Percentiles rank a stretch among this genome's conserved stretches.
Conservation (phyloP, 768 basidiomycete genomes). For the Psilocybe sp. region DNA sequence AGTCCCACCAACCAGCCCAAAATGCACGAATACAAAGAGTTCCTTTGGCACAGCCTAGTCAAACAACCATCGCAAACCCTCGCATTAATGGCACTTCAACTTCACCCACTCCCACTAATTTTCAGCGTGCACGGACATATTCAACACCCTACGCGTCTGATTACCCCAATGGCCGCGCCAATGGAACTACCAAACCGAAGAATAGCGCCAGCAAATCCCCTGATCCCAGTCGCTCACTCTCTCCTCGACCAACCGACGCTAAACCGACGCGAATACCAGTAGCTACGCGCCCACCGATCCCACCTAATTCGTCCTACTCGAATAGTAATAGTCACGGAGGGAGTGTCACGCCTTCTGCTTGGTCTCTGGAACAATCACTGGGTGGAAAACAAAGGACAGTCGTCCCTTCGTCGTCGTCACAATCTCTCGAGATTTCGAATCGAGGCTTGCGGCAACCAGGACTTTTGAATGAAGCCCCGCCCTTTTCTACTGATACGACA, state of each 20-base stretch:
- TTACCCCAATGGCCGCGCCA: slow-evolving; percentile 23
- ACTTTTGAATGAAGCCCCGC: slow-evolving; percentile 63
- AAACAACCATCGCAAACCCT: slow-evolving; percentile 16
- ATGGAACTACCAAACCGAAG: slow-evolving; percentile 27
- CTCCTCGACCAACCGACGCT: slow-evolving; percentile 40
- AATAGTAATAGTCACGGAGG: slow-evolving; percentile 17
- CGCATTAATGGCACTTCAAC: slow-evolving; percentile 29
- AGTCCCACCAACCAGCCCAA: slow-evolving; percentile 7
- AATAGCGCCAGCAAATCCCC: slow-evolving; percentile 24
- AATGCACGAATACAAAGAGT: slow-evolving; percentile 8
- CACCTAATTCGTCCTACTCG: slow-evolving; percentile 28
- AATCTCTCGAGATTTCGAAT: slow-evolving; percentile 18
- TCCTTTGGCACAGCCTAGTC: slow-evolving; percentile 14
- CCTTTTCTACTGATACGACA: slow-evolving; percentile 47
- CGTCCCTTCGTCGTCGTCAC: slow-evolving; percentile 19
- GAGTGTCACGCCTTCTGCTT: slow-evolving; percentile 16
- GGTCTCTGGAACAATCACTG: slow-evolving; percentile 12
- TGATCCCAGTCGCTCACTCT: slow-evolving; percentile 38
- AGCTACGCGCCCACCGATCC: slow-evolving; percentile 23
- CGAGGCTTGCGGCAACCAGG: slow-evolving; percentile 24
- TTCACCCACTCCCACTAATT: slow-evolving; percentile 22
- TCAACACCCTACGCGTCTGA: slow-evolving; percentile 59
- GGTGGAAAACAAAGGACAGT: slow-evolving; percentile 6
- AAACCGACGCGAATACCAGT: slow-evolving; percentile 56
- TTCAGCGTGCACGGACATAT: slow-evolving; percentile 59